Percentiles rank a stretch among this genome's conserved stretches.
Evolutionary conservation across 2,329 filamentous ascomycete species (phyloP).

Genomic region (Plenodomus tracheiphilus): DNA sequence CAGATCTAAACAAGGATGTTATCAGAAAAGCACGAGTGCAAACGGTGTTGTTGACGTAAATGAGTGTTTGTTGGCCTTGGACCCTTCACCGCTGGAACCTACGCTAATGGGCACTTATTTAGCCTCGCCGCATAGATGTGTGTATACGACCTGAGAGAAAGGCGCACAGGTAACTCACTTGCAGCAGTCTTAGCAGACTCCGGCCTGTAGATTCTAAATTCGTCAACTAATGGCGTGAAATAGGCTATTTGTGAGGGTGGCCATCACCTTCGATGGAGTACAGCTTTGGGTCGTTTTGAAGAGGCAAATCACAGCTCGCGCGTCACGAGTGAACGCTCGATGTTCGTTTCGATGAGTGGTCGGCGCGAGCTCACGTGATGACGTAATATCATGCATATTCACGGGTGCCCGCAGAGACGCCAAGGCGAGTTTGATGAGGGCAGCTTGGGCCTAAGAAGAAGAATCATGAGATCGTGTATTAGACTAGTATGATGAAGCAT

Average conservation of each 20-base stretch:
- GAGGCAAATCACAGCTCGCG: background rate
- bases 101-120: too few relatives aligned
- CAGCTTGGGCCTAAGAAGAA: background rate
- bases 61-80: background rate
- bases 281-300: too few relatives aligned
- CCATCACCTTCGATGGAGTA: too few relatives aligned
- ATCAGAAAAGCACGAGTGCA: slow-evolving; percentile 7
- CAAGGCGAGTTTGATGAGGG: too few relatives aligned
- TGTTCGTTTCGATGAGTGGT: background rate
- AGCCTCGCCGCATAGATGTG: too few relatives aligned
- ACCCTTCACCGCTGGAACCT: background rate
- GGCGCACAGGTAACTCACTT: too few relatives aligned
- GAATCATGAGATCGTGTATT: slow-evolving; percentile 1
- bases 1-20: background rate
- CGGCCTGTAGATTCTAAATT: too few relatives aligned
- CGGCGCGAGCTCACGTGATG: slow-evolving; percentile 5
- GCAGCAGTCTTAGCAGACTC: too few relatives aligned
- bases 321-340: background rate
- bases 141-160: too few relatives aligned
- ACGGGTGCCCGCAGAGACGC: background rate
- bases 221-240: too few relatives aligned
- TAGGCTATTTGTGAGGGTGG: too few relatives aligned
- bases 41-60: slow-evolving; percentile 2
- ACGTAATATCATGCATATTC: slow-evolving; percentile 1
- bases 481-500: background rate